These are phyloP conservation scores for Dacryopinax primogenitus DNA, from an alignment of 768 basidiomycete genomes.

Conservation along the genomic window DNA sequence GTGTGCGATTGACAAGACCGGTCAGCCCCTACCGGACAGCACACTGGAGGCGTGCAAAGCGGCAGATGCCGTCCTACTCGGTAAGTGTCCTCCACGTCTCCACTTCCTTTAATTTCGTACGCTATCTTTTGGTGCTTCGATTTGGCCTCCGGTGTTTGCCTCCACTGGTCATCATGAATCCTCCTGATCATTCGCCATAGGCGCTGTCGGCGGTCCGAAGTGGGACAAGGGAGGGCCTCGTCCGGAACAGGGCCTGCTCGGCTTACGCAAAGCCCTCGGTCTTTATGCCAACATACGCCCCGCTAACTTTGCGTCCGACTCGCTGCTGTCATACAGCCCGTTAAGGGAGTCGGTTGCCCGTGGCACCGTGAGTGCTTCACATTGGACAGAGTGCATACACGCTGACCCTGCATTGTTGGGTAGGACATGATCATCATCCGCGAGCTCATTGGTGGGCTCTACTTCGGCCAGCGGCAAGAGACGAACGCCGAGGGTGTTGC, in stretches of 20 bases:
- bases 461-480: slow-evolving; percentile 91
- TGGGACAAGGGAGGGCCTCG: slow-evolving; percentile 88
- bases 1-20: slow-evolving; percentile 74
- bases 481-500: slow-evolving; percentile 46
- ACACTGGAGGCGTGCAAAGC: slow-evolving; percentile 81
- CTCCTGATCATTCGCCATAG: slow-evolving; percentile 31
- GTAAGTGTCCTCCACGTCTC: slow-evolving; percentile 32
- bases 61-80: slow-evolving; percentile 93
- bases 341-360: slow-evolving; percentile 68
- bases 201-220: slow-evolving; percentile 96
- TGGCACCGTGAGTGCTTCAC: slow-evolving; percentile 35
- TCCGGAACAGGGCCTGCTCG: slow-evolving; percentile 82
- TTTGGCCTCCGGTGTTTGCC: too few species aligned
- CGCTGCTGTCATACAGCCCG: slow-evolving; percentile 77
- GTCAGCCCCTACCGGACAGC: slow-evolving; percentile 70
- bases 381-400: background rate
- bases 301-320: slow-evolving; percentile 85
- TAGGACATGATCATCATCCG: slow-evolving; percentile 82
- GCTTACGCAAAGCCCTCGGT: slow-evolving; percentile 80
- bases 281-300: slow-evolving; percentile 98
- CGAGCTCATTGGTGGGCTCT: slow-evolving; percentile 91
- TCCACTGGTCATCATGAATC: too few species aligned
- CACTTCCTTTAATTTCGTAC: background rate
- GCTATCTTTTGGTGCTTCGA: too few species aligned
- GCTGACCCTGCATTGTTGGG: slow-evolving; percentile 14